Evolutionary conservation across 306 rosid genomes (phyloP).

Genomic region (Malus asiatica): DNA sequence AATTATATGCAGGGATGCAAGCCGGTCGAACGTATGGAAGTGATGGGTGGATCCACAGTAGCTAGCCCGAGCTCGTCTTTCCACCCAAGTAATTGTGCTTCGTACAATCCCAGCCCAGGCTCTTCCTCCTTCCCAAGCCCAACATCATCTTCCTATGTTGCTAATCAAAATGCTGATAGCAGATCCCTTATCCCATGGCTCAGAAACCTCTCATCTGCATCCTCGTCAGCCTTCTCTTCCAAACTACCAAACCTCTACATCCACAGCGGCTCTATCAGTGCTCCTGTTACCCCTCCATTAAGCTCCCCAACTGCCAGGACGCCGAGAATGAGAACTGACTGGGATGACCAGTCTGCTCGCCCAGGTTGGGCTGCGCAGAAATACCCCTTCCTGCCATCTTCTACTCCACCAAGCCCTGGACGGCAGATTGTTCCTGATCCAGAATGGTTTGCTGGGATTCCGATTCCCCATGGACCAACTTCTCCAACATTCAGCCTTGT

Average conservation of each 20-base stretch:
- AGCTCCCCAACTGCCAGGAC: constrained; percentile 83
- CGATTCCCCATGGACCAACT: constrained; percentile 56
- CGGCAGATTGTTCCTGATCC: constrained; percentile 53
- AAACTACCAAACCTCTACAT: constrained; percentile 53
- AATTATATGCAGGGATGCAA: constrained; percentile 64
- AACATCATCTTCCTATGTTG: constrained; percentile 52
- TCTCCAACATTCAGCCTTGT: constrained; percentile 86
- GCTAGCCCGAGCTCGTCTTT: constrained; percentile 73
- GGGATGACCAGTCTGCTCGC: constrained; percentile 49
- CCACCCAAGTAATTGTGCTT: constrained; percentile 72
- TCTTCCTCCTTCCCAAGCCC: constrained; percentile 90
- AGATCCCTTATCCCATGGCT: constrained; percentile 91
- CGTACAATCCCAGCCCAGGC: constrained; percentile 87
- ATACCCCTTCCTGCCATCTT: constrained; percentile 55
- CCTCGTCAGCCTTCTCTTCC: constrained; percentile 72
- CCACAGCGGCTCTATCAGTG: constrained; percentile 68
- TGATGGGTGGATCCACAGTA: constrained; percentile 52
- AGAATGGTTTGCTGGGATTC: constrained; percentile 70
- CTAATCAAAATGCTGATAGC: constrained; percentile 49
- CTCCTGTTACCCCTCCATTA: constrained; percentile 89
- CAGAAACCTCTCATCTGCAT: constrained; percentile 70
- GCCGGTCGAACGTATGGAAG: constrained; percentile 59
- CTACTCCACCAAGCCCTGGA: constrained; percentile 85
- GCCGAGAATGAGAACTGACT: constrained; percentile 47
- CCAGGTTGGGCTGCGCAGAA: constrained; percentile 50